phyloP scores from a whole-genome alignment of 2,329 filamentous ascomycete species.

The Botryotinia calthae region DNA sequence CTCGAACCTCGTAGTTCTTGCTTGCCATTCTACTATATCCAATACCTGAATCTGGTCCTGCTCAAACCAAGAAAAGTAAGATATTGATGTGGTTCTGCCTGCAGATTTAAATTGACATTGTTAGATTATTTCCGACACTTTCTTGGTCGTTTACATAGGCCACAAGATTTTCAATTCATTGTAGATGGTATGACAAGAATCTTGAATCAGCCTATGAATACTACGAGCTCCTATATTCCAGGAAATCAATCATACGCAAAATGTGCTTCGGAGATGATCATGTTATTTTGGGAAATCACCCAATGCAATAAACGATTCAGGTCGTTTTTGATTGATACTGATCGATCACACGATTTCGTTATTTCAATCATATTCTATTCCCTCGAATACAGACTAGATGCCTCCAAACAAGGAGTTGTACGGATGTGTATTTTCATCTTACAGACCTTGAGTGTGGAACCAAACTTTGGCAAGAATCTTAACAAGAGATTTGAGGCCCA shows the following conservation, averaged over 20 bases:
- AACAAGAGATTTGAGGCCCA: constrained; percentile 88
- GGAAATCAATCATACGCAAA: constrained; percentile 74
- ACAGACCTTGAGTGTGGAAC: constrained; percentile 91
- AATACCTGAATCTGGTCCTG: constrained; percentile 71
- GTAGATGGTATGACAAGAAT: constrained; percentile 92
- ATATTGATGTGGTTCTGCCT: not conserved
- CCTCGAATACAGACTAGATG: constrained; percentile 80
- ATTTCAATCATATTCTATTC: constrained; percentile 90
- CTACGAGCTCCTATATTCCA: constrained; percentile 83
- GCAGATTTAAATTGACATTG: constrained; percentile 19
- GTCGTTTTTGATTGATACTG: constrained; percentile 94
- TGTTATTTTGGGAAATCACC: constrained; percentile 95
- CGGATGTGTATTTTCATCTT: constrained; percentile 97
- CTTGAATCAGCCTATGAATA: constrained; percentile 86
- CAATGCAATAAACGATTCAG: constrained; percentile 98
- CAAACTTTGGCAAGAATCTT: constrained; percentile 83
- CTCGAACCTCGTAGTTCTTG: constrained; percentile 59
- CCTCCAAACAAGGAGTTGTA: constrained; percentile 85
- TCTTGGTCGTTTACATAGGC: constrained; percentile 73
- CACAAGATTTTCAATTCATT: constrained; percentile 96
- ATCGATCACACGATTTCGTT: constrained; percentile 88
- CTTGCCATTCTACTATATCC: constrained; percentile 82
- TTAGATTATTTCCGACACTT: constrained; percentile 84
- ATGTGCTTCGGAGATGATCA: constrained; percentile 92
- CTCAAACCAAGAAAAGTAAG: constrained; percentile 64